Evolutionary conservation across 306 rosid genomes (phyloP).

Genomic region (Vigna trinervia): DNA sequence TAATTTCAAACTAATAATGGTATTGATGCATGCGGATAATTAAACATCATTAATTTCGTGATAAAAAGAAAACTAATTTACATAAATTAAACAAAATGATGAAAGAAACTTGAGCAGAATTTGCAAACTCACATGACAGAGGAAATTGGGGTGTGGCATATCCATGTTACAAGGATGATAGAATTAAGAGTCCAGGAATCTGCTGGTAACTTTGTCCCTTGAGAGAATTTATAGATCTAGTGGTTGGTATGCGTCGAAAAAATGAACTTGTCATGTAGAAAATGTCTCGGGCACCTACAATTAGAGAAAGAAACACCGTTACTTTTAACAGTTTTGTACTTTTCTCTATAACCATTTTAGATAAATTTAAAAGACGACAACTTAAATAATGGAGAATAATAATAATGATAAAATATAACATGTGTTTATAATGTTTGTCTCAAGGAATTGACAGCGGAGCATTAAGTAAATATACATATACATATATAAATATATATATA

Average conservation of each 20-base stretch:
- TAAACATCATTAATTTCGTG: neutral
- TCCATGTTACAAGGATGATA: constrained; percentile 15
- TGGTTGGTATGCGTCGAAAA: constrained; percentile 4
- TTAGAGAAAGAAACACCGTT: neutral
- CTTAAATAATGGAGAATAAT: neutral
- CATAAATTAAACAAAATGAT: neutral
- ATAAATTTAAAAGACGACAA: neutral
- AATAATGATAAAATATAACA: neutral
- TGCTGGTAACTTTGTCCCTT: constrained; percentile 32
- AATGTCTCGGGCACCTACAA: constrained; percentile 27
- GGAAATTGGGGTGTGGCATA: constrained; percentile 36
- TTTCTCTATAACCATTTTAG: neutral
- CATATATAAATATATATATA: no score
- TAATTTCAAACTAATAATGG: constrained; percentile 5
- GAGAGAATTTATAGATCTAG: constrained; percentile 34
- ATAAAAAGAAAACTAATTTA: neutral
- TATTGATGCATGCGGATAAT: neutral
- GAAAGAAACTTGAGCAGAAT: neutral
- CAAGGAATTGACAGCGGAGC: neutral
- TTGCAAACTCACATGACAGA: constrained; percentile 38
- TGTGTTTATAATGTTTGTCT: neutral
- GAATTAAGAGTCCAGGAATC: constrained; percentile 16
- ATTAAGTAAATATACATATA: neutral
- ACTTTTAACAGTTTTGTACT: neutral
- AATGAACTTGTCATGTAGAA: constrained; percentile 20